phyloP scores from a whole-genome alignment of 2,329 filamentous ascomycete species.

The Calcarisporium arbuscula region DNA sequence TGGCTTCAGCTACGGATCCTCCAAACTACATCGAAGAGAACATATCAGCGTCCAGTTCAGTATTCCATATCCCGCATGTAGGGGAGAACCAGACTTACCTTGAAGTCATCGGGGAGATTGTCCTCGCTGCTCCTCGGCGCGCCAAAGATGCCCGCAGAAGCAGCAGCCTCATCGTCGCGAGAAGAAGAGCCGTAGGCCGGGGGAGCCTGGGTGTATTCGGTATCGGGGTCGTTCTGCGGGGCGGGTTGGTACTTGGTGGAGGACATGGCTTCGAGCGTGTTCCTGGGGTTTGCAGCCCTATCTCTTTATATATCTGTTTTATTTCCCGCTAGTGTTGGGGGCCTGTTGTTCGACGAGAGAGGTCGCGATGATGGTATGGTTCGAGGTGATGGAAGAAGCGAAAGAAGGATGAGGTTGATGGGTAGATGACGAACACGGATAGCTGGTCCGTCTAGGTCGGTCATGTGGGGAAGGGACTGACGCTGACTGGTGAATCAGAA shows the following conservation, averaged over 20 bases:
- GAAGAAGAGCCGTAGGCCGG: conserved; percentile 66
- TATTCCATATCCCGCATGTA: not conserved
- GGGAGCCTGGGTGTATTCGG: conserved; percentile 73
- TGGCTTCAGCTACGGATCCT: conserved; percentile 86
- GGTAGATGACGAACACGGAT: too few species aligned
- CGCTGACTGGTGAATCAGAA: too few species aligned
- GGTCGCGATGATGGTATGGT: not conserved
- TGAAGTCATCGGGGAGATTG: conserved; percentile 95
- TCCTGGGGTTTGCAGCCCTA: too few species aligned
- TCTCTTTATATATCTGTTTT: too few species aligned
- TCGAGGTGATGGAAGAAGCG: too few species aligned
- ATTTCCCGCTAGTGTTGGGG: not conserved
- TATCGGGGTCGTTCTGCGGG: conserved; percentile 80
- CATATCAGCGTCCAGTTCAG: not conserved
- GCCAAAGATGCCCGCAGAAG: conserved; percentile 57
- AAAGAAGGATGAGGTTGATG: conserved; percentile 11
- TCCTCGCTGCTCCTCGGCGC: conserved; percentile 75
- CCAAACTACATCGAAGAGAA: conserved; percentile 58
- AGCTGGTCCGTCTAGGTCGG: too few species aligned
- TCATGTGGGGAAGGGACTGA: conserved; percentile 9
- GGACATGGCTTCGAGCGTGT: too few species aligned
- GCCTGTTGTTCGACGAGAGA: not conserved
- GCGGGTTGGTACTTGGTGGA: conserved; percentile 79
- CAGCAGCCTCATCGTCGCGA: conserved; percentile 45
- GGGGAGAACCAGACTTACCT: conserved; percentile 42